These are phyloP conservation scores for Simplicillium aogashimaense DNA, from an alignment of 2,329 filamentous ascomycete genomes.

Conservation along the genomic window DNA sequence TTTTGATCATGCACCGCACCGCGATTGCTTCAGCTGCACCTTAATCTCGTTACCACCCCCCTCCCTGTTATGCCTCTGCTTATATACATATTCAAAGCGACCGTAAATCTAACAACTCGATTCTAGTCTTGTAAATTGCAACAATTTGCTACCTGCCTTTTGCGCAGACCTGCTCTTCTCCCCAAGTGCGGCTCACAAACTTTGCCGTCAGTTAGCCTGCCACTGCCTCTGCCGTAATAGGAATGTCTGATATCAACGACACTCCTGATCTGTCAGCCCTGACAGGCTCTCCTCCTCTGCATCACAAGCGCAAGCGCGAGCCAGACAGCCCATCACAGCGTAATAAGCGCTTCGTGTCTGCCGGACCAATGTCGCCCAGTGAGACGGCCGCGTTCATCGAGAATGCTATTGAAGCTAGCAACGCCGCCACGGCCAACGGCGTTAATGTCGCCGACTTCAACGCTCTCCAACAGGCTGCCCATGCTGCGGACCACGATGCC, in stretches of 20 bases:
- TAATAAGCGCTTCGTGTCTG: conserved; percentile 37
- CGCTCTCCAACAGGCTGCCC: conserved; percentile 44
- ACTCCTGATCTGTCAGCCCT: conserved; percentile 35
- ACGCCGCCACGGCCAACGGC: conserved; percentile 25
- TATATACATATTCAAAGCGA: too few relatives aligned
- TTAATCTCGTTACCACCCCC: too few relatives aligned
- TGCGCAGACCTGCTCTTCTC: too few relatives aligned
- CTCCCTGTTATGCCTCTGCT: too few relatives aligned
- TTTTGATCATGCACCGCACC: too few relatives aligned
- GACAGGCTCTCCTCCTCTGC: conserved; percentile 33
- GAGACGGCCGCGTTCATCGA: conserved; percentile 45
- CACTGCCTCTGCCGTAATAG: not conserved
- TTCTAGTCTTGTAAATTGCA: too few relatives aligned
- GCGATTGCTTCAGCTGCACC: too few relatives aligned
- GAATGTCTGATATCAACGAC: conserved; percentile 15
- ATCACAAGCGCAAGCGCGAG: conserved; percentile 46
- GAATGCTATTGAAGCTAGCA: conserved; percentile 35
- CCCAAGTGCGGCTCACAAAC: too few relatives aligned
- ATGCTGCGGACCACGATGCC: conserved; percentile 31
- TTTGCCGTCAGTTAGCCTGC: too few relatives aligned
- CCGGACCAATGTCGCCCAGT: conserved; percentile 32
- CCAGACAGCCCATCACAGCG: conserved; percentile 39
- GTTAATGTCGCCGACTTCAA: conserved; percentile 45
- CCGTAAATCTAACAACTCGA: too few relatives aligned
- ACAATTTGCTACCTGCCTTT: too few relatives aligned